Percentiles rank a stretch among this genome's conserved stretches.
Evolutionary conservation across 2,329 filamentous ascomycete species (phyloP).

Genomic region (Pseudocercospora eumusae): DNA sequence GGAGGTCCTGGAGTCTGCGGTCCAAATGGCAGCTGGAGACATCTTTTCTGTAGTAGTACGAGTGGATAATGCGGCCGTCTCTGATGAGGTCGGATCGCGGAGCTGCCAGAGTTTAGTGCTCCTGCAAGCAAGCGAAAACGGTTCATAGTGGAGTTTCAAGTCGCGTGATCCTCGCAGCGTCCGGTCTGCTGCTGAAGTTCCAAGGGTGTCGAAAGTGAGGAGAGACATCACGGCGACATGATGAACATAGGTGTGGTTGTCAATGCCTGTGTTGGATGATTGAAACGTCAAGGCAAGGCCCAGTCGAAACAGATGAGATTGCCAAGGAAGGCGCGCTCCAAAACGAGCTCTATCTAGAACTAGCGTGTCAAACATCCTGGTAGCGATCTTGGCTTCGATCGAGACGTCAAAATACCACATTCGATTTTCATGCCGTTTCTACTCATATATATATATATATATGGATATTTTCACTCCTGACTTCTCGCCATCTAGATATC

Average conservation of each 20-base stretch:
- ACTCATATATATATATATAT: too few species aligned
- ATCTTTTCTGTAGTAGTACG: constrained; percentile 13
- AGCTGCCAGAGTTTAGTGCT: constrained; percentile 13
- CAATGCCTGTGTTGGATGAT: background rate
- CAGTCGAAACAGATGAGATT: background rate
- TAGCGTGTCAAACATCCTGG: background rate
- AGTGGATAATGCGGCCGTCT: constrained; percentile 3
- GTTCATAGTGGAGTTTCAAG: constrained; percentile 13
- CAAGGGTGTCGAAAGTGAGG: background rate
- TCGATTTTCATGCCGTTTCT: too few species aligned
- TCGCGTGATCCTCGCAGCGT: background rate
- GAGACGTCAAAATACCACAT: too few species aligned
- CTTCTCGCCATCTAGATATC: too few species aligned
- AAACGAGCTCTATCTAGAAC: background rate
- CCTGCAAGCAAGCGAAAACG: constrained; percentile 19
- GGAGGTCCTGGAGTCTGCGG: constrained; percentile 27
- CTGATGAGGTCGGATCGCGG: constrained; percentile 16
- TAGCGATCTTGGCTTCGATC: background rate
- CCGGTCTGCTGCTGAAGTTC: background rate
- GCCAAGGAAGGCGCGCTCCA: background rate
- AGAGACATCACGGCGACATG: constrained; percentile 2
- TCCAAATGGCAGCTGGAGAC: constrained; percentile 20
- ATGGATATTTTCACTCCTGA: too few species aligned
- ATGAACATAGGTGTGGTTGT: background rate
- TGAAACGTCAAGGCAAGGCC: background rate